These are phyloP conservation scores for Diutina catenulata DNA, from an alignment of 1,139 yeast species.

Conservation along the genomic window DNA sequence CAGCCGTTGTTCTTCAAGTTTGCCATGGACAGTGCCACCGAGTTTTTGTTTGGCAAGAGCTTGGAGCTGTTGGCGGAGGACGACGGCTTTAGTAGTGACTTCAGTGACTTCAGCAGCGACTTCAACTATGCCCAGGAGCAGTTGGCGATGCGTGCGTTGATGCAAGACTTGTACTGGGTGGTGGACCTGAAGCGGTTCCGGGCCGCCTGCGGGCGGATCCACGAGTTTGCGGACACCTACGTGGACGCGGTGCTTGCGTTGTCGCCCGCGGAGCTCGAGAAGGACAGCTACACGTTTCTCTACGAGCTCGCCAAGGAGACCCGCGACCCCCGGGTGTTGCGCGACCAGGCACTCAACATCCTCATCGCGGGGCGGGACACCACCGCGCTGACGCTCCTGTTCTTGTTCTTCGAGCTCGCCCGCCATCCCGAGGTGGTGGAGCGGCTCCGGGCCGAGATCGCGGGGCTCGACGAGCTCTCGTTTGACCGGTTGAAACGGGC, in stretches of 20 bases:
- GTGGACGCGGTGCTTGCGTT: neutral
- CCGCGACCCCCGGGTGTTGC: slow-evolving; percentile 2
- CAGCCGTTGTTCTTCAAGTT: slow-evolving; percentile 1
- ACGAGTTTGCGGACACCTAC: neutral
- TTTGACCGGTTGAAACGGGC: neutral
- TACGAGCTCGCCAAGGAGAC: slow-evolving; percentile 4
- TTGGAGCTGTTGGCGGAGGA: too few relatives aligned
- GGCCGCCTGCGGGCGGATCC: too few relatives aligned
- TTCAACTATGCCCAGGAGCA: neutral
- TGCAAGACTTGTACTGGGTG: neutral
- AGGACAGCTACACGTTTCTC: slow-evolving; percentile 1
- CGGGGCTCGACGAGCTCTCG: neutral
- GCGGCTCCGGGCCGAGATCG: neutral
- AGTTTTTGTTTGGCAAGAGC: slow-evolving; percentile 4
- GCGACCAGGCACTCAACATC: slow-evolving; percentile 3
- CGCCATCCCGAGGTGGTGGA: neutral
- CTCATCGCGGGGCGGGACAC: slow-evolving; percentile 5
- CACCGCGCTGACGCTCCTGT: slow-evolving; percentile 2
- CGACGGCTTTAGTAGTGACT: too few relatives aligned
- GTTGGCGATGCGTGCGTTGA: neutral
- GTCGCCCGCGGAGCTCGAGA: neutral
- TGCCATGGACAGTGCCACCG: slow-evolving; percentile 5
- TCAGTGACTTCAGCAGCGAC: too few relatives aligned
- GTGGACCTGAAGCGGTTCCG: neutral
- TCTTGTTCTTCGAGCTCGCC: neutral